These are phyloP conservation scores for Aspergillus brasiliensis DNA, from an alignment of 2,329 filamentous ascomycete genomes.

Conservation along the genomic window DNA sequence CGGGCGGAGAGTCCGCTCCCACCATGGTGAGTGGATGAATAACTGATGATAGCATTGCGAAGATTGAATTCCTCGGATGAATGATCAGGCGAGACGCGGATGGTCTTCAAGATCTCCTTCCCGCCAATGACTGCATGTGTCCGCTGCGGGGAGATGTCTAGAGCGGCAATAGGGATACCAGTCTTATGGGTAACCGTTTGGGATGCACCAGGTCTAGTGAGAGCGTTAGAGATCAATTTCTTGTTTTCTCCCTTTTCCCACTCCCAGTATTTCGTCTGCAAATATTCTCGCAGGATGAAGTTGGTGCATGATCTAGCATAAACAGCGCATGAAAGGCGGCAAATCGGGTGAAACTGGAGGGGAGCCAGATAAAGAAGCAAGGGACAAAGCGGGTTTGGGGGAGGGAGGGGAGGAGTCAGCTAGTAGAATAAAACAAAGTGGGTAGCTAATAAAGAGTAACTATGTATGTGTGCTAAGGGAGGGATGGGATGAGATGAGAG, in stretches of 20 bases:
- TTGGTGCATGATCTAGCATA: background rate
- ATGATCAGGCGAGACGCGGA: conserved; percentile 58
- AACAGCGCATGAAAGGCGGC: background rate
- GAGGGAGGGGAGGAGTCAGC: conserved; percentile 9
- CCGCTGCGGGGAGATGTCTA: conserved; percentile 64
- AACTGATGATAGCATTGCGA: conserved; percentile 61
- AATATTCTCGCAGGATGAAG: background rate
- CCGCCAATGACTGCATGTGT: conserved; percentile 67
- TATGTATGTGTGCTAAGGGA: too few species aligned
- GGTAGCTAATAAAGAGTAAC: background rate
- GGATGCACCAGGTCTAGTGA: conserved; percentile 48
- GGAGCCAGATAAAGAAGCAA: conserved; percentile 2
- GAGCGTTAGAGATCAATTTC: conserved; percentile 19
- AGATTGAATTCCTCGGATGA: conserved; percentile 66
- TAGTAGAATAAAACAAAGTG: background rate
- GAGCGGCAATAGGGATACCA: conserved; percentile 63
- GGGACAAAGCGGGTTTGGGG: background rate
- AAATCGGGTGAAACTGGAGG: background rate
- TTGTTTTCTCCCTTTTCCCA: background rate
- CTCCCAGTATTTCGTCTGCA: background rate
- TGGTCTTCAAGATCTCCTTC: conserved; percentile 67
- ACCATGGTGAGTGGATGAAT: conserved; percentile 55
- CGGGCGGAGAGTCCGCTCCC: conserved; percentile 48
- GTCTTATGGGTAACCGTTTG: conserved; percentile 64
- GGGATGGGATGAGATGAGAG: conserved; percentile 1